These are phyloP conservation scores for Fusarium liriodendri DNA, from an alignment of 2,329 filamentous ascomycete species.

Conservation along the genomic window DNA sequence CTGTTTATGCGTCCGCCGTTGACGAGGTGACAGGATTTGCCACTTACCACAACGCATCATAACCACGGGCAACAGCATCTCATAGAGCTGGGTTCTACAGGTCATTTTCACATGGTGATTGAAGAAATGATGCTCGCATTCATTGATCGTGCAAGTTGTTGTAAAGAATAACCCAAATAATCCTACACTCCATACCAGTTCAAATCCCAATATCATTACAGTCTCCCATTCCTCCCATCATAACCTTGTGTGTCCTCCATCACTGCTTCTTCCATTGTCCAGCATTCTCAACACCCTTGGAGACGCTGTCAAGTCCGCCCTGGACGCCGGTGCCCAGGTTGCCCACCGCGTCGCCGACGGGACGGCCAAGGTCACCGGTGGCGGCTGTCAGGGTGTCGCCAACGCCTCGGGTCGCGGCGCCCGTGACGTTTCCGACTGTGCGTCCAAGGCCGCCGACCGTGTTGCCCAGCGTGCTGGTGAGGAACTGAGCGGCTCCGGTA, in stretches of 20 bases:
- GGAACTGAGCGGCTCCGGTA: constrained; percentile 51
- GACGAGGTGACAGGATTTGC: not conserved
- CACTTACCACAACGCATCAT: not conserved
- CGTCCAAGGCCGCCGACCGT: constrained; percentile 53
- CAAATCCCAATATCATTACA: not conserved
- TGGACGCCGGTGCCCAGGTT: constrained; percentile 65
- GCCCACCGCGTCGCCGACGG: constrained; percentile 66
- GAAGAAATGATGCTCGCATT: not conserved
- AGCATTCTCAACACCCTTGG: constrained; percentile 67
- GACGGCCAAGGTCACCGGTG: constrained; percentile 64
- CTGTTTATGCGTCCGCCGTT: not conserved
- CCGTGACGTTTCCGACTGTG: constrained; percentile 55
- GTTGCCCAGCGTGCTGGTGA: constrained; percentile 56
- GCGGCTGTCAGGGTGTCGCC: constrained; percentile 66
- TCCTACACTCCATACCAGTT: not conserved
- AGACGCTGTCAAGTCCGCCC: constrained; percentile 60
- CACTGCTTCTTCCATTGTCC: constrained; percentile 64
- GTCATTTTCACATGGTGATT: not conserved
- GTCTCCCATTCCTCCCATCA: not conserved
- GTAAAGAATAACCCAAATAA: not conserved
- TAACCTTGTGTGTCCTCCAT: not conserved
- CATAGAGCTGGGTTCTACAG: too few relatives aligned
- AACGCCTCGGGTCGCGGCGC: constrained; percentile 67
- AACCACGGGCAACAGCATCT: not conserved
- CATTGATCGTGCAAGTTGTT: constrained; percentile 2